Evolutionary conservation across 768 basidiomycete species (phyloP), one percentile per base, ranked within the genome.

Genomic region (Cyclocybe cylindracea): DNA sequence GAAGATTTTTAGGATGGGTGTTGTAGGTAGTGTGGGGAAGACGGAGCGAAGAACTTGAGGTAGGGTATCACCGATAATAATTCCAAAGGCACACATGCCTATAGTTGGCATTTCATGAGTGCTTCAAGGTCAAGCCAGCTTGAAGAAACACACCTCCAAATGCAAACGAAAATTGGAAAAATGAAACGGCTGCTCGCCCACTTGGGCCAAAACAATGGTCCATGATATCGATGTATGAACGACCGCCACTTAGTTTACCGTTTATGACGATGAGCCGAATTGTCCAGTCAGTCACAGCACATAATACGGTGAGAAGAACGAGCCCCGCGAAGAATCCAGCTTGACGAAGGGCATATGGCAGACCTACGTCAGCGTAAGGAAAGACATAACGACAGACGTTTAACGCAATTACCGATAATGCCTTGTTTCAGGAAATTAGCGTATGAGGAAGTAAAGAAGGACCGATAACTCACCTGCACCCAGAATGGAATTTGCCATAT

Each of bases 51-150:
- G 84, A 67, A 98, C 95, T 63, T 94, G 91, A 1, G 97, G 94
- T 62, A 98, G 88, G 7, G 96, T 96, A 71, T 99, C 97, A 56
- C 97, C 94, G 48, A 97, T 93, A 60, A 98, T 98, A 61, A 98
- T 96, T 29, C 94, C 92, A 66, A 98, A 98, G 0, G 96, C 96
- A 59, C 94, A 96, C 94, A 98, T 98, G 39, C 96, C 91, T 91
- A 53, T 16, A 32, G 36, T 38, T 39, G 18, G 33, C 9, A 19
- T 38, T 40, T 37, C 19, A 37, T 13, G 9, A 10, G 37, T 19
- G 8, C 46, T 10, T 9, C 9, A 10, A 34, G 32, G 44, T 24
- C 24, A 39, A 14, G 2, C 10, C 14, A 29, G 45, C 31, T 24
- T 14, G 19, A 31, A 43, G 4, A 31, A 29, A 67, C 82, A 46